These are phyloP conservation scores for Candida arabinofermentans DNA, from an alignment of 805 yeast genomes.

Conservation along the genomic window DNA sequence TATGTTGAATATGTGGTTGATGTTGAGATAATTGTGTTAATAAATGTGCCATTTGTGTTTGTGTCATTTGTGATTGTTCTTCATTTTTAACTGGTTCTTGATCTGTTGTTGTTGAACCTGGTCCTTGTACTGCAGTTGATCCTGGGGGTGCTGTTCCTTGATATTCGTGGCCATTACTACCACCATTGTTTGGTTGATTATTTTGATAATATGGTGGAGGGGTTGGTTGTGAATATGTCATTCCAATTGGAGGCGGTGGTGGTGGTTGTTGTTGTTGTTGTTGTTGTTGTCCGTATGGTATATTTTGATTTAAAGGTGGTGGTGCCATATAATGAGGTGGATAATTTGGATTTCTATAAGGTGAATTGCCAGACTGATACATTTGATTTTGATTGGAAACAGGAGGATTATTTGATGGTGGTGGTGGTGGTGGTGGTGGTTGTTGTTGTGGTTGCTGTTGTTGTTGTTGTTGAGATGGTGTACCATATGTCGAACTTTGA, in stretches of 20 bases:
- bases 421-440: neutral
- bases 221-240: neutral
- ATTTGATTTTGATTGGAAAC: no score
- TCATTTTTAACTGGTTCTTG: neutral
- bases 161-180: no score
- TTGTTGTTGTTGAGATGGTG: neutral
- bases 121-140: no score
- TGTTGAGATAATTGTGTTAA: constrained; percentile 9
- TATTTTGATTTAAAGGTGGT: no score
- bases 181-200: no score
- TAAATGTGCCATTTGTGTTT: constrained; percentile 10
- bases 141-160: no score
- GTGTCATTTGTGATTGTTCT: constrained; percentile 3
- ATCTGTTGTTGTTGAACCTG: neutral
- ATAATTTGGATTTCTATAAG: no score
- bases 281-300: neutral
- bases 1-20: constrained; percentile 1
- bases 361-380: no score
- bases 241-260: neutral
- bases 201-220: neutral
- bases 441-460: neutral
- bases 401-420: no score
- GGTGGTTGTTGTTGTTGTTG: neutral
- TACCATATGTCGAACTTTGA: neutral
- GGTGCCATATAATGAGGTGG: no score